Evolutionary conservation across 805 yeast species (phyloP).

Genomic region (Candida cerambycidarum): DNA sequence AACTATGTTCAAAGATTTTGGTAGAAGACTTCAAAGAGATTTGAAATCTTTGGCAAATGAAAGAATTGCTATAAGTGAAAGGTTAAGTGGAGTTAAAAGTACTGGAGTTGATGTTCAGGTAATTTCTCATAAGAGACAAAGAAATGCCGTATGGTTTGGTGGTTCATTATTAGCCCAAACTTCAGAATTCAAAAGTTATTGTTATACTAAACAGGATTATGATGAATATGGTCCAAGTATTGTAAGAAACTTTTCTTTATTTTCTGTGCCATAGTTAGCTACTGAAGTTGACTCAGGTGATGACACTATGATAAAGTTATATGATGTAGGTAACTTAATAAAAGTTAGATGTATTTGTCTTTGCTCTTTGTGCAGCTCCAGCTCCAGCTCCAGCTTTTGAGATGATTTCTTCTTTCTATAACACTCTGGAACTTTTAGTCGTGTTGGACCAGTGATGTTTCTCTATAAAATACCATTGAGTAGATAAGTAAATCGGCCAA

Average conservation of each 20-base stretch:
- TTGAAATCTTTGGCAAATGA: slow-evolving; percentile 82
- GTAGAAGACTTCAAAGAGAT: slow-evolving; percentile 96
- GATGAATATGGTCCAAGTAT: slow-evolving; percentile 98
- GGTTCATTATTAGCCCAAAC: slow-evolving; percentile 97
- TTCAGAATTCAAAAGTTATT: slow-evolving; percentile 91
- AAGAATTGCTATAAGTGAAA: slow-evolving; percentile 81
- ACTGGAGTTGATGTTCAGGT: slow-evolving; percentile 98
- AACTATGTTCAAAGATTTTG: slow-evolving; percentile 98
- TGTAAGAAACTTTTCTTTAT: slow-evolving; percentile 93
- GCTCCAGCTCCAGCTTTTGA: too few species aligned
- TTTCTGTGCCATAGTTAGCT: slow-evolving; percentile 72
- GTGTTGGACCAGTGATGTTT: too few species aligned
- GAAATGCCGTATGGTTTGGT: slow-evolving; percentile 99
- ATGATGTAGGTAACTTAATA: neutral
- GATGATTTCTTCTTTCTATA: too few species aligned
- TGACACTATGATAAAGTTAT: neutral
- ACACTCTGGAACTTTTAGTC: too few species aligned
- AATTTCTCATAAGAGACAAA: slow-evolving; percentile 93
- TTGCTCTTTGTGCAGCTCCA: neutral
- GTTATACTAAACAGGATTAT: slow-evolving; percentile 95
- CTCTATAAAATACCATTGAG: too few species aligned
- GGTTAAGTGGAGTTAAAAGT: slow-evolving; percentile 68
- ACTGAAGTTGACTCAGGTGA: too few species aligned
- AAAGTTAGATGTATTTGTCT: slow-evolving; percentile 1
- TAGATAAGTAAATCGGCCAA: too few species aligned